Base-by-base conservation (phyloP, 208 protist genomes). In the Crithidia fasciculata region DNA sequence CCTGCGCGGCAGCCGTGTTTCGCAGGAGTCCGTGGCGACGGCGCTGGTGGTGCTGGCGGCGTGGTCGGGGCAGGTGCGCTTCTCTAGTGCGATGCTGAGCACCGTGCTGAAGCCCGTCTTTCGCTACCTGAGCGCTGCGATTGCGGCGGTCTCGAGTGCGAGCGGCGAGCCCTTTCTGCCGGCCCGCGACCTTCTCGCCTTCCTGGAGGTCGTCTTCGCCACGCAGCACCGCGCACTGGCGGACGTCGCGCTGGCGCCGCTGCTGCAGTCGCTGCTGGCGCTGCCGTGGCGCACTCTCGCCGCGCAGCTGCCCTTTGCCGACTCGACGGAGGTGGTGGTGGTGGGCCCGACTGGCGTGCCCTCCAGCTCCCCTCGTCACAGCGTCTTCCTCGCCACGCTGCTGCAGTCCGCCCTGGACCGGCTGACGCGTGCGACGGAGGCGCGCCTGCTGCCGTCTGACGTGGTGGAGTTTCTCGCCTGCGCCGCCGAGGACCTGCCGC, bases 21-120 rank as follows among this genome's bases (percentile, higher is more conserved):
- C 63, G 58, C 65, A 50, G 50, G 87, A 96, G 72, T 85, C 78
- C 10, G 76, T 87, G 40, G 86, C 86, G 69, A 87, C 86, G 16
- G 85, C 92, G 16, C 78, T 96, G 18, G 69, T 96, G 53, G 86
- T 93, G 15, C 65, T 96, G 15, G 82, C 84, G 18, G 81, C 89
- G 50, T 96, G 92, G 92, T 74, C 77, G 16, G 69, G 71, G 16
- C 88, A 93, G 69, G 81, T 88, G 43, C 80, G 84, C 59, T 87
- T 96, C 61, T 85, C 88, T 3, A 65, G 84, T 45, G 54, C 79
- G 60, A 94, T 86, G 61, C 75, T 94, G 60, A 52, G 61, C 39
- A 83, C 86, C 5, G 65, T 94, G 10, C 68, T 93, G 60, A 84
- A 88, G 70, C 92, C 89, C 15, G 61, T 92, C 18, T 57, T 92